Conservation (phyloP, 75 land plant species). For the Picea sitchensis region DNA sequence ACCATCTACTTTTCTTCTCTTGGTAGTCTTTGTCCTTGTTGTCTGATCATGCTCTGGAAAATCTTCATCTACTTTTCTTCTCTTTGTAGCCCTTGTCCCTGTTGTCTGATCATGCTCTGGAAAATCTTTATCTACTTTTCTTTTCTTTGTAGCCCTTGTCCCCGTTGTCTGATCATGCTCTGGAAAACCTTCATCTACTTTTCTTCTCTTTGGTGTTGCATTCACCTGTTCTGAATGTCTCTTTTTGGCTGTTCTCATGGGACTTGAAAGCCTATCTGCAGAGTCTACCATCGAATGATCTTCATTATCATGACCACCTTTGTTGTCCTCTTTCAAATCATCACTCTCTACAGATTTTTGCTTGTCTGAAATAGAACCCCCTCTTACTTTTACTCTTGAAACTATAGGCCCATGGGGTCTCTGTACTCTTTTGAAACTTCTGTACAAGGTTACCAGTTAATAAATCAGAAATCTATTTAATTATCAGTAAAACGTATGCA, state of each 20-base stretch:
- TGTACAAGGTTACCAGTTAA: not conserved
- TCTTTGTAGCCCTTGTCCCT: not conserved
- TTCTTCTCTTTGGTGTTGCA: not conserved
- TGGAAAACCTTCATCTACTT: not conserved
- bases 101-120: not conserved
- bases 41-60: not conserved
- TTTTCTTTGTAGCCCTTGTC: not conserved
- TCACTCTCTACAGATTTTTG: not conserved
- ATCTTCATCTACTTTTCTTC: not conserved
- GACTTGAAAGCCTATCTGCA: not conserved
- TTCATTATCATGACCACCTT: not conserved
- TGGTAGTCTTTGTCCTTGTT: not conserved
- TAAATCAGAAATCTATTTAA: not conserved
- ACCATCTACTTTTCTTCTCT: not conserved
- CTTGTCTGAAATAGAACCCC: not conserved
- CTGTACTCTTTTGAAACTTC: not conserved
- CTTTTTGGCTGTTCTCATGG: not conserved
- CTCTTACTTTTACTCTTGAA: not conserved
- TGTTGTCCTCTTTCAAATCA: not conserved
- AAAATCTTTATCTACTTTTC: too few relatives aligned
- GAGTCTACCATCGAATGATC: not conserved
- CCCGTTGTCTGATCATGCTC: not conserved
- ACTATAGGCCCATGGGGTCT: not conserved
- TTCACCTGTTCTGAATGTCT: conserved; percentile 2
- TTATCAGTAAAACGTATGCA: not conserved